Evolutionary conservation across 192 early-diverging fungal genomes (phyloP).

Genomic region (Rhizophagus clarus): DNA sequence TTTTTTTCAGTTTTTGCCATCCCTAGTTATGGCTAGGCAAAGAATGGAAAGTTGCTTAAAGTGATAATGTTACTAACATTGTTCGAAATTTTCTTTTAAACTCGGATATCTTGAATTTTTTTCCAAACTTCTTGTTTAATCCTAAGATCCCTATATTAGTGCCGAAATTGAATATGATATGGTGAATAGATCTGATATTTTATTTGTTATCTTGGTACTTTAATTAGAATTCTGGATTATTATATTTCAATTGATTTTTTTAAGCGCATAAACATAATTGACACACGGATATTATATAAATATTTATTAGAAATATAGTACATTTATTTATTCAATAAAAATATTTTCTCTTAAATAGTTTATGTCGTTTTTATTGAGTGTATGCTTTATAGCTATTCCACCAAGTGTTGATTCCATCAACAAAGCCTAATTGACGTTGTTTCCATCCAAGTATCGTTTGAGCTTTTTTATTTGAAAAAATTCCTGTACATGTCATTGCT

Average conservation of each 20-base stretch:
- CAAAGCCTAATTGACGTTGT: conserved; percentile 27
- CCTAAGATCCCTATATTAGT: too few species aligned
- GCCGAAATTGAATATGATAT: too few species aligned
- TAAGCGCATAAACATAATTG: too few species aligned
- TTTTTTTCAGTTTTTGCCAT: too few species aligned
- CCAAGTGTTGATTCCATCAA: conserved; percentile 27
- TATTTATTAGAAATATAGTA: background rate
- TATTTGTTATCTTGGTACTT: conserved; percentile 83
- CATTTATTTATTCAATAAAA: background rate
- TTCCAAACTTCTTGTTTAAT: too few species aligned
- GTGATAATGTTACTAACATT: too few species aligned
- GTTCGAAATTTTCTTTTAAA: too few species aligned
- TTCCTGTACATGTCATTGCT: background rate
- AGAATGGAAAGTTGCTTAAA: too few species aligned
- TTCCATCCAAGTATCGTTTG: conserved; percentile 35
- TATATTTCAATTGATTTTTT: too few species aligned
- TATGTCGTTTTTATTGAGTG: background rate
- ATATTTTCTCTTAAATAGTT: background rate
- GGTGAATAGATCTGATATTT: conserved; percentile 94
- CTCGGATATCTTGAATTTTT: too few species aligned
- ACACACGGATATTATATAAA: too few species aligned
- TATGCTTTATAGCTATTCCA: conserved; percentile 19
- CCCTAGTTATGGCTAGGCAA: too few species aligned
- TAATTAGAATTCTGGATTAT: conserved; percentile 41
- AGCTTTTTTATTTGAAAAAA: conserved; percentile 22